Evolutionary conservation across 371 early-diverging fungal genomes (phyloP), one percentile per base, ranked within the genome.

Genomic region (Lichtheimia ramosa): DNA sequence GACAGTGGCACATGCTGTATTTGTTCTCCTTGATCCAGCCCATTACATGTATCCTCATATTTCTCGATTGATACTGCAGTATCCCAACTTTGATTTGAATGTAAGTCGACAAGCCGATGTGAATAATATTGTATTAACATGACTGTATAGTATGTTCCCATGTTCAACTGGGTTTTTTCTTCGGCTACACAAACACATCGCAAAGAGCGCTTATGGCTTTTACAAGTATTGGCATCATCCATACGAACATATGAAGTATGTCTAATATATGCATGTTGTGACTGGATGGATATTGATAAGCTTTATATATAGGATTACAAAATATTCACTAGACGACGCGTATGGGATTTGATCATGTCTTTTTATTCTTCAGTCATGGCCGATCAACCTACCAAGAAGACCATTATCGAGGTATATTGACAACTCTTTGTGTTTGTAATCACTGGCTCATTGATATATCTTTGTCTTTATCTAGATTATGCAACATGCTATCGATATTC

Each of bases 151-250:
- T 90, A 92, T 73, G 79, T 92, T 4, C 95, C 95, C 5, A 81
- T 93, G 83, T 91, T 92, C 70, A 88, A 88, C 43, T 75, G 68
- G 40, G 62, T 92, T 59, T 91, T 94, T 68, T 84, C 83, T 24
- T 66, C 66, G 10, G 48, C 87, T 0, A 75, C 89, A 4, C 75
- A 81, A 0, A 73, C 81, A 20, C 78, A 81, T 60, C 83, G 84
- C 43, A 83, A 83, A 56, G 93, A 92, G 60, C 76, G 91, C 48
- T 72, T 82, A 13, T 94, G 92, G 92, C 77, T 93, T 51, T 71
- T 93, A 2, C 73, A 85, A 42, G 70, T 94, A 5, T 65, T 94
- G 20, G 75, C 86, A 3, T 70, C 80, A 8, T 65, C 86, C 63
- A 59, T 77, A 48, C 56, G 66, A 27, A 66, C 70, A 55, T 68